Percentiles rank a stretch among this genome's conserved stretches.
These are phyloP conservation scores for Eimeria maxima DNA, from an alignment of 169 alveolate genomes.

Conservation along the genomic window DNA sequence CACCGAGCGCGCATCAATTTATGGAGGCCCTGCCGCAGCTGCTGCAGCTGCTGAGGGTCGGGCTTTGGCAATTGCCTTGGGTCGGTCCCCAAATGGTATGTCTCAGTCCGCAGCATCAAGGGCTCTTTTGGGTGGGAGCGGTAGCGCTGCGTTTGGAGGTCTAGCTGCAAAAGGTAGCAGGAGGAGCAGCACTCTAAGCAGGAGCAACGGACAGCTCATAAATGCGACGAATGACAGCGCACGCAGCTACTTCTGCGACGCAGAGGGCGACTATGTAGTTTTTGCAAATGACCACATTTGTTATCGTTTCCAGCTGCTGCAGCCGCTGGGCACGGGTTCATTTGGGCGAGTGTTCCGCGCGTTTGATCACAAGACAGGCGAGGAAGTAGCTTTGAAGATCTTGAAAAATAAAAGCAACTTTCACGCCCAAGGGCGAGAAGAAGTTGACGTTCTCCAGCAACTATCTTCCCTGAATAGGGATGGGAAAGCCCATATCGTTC, in stretches of 20 bases:
- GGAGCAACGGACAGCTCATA: constrained; percentile 47
- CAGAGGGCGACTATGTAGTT: constrained; percentile 69
- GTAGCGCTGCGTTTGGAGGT: background rate
- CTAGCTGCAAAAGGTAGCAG: background rate
- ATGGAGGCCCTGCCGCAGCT: constrained; percentile 57
- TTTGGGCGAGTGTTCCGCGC: constrained; percentile 94
- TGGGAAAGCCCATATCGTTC: constrained; percentile 65
- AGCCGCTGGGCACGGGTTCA: constrained; percentile 92
- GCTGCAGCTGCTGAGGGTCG: constrained; percentile 24
- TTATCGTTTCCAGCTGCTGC: constrained; percentile 74
- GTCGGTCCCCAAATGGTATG: background rate
- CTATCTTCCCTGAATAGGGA: constrained; percentile 15
- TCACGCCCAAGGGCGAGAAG: constrained; percentile 88
- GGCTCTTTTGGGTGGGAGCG: background rate
- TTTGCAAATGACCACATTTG: constrained; percentile 45
- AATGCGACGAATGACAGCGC: constrained; percentile 44
- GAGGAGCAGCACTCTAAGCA: constrained; percentile 21
- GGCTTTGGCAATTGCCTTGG: background rate
- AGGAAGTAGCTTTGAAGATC: constrained; percentile 91
- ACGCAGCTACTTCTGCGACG: constrained; percentile 76
- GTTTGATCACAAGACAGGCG: constrained; percentile 92
- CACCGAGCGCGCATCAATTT: background rate
- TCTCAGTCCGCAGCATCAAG: background rate
- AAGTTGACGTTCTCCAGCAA: constrained; percentile 51
- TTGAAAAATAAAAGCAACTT: constrained; percentile 92